Base-by-base conservation (phyloP, 768 basidiomycete species). In the Agrocybe pediades region DNA sequence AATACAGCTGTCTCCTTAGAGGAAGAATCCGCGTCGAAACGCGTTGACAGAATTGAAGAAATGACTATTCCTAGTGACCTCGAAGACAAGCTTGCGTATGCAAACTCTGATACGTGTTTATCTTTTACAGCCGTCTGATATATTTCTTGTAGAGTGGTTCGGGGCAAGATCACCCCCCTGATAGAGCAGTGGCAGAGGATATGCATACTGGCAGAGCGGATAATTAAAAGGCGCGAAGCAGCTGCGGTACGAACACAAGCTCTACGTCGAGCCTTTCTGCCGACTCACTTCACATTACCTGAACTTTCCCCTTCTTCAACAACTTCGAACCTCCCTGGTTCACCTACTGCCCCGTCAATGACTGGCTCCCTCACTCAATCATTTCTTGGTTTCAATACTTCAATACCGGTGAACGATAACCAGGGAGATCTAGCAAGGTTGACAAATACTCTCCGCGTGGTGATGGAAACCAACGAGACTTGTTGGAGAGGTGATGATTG, bases 131-230 rank as follows among this genome's bases (percentile, higher is more conserved):
- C 43, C 43, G 42, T 8, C 27, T 53, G 51, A 57, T 55, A 30
- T 59, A 30, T 9, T 26, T 33, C 58, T 44, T 54, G 26, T 65
- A 95, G 92, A 27, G 74, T 82, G 39, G 81, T 95, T n/a, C 86
- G 92, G 46, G 78, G 81, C 42, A 90, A 85, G 68, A 72, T 96
- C n/a, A 79, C 74, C 41, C 76, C 84, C 2, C 74, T 96, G 36
- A 89, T 98, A 54, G 93, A 93, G 54, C 87, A 91, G 56, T 97
- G 95, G 92, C 91, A 95, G 62, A 87, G 88, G 63, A 86, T 98
- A 65, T 92, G 91, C 67, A 73, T 91, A 51, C 79, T 94, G 50
- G 82, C 87, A 17, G 96, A 98, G 72, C 88, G 94, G 56, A 82
- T 92, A 58, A 82, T 96, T 50, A 92, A 88, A 71, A 84, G 95